Evolutionary conservation across 306 rosid species (phyloP).

Genomic region (Prunus kanzakura): DNA sequence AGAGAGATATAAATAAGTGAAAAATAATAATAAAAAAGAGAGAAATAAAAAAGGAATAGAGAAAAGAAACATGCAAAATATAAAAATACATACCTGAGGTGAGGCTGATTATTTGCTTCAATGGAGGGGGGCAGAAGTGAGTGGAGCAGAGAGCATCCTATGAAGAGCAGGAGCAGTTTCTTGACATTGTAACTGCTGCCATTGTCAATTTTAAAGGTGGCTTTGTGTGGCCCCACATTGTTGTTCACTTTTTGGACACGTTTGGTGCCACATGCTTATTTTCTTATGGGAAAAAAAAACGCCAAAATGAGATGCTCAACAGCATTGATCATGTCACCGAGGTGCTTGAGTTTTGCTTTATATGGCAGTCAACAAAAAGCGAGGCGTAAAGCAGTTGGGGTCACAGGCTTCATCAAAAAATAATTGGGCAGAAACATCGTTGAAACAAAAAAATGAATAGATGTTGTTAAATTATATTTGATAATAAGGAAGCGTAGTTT

Average conservation of each 20-base stretch:
- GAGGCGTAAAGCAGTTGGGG: too few relatives aligned
- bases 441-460: too few relatives aligned
- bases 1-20: too few relatives aligned
- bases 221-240: conserved; percentile 9
- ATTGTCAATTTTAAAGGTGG: conserved; percentile 18
- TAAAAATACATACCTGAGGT: conserved; percentile 35
- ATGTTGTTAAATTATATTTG: too few relatives aligned
- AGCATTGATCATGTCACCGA: background rate
- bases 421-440: too few relatives aligned
- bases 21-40: background rate
- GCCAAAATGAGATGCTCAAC: background rate
- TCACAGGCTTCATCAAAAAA: too few relatives aligned
- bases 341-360: background rate
- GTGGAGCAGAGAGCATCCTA: background rate
- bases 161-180: background rate
- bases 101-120: background rate
- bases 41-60: background rate
- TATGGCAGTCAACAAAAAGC: background rate
- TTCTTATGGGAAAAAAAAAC: background rate
- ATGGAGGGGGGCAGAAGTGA: background rate
- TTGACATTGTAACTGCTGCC: background rate
- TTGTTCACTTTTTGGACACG: conserved; percentile 27
- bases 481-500: too few relatives aligned
- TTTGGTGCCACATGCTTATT: conserved; percentile 22
- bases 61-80: background rate